Evolutionary conservation across 129 eudicot species (phyloP).

Genomic region (Tagetes patula): DNA sequence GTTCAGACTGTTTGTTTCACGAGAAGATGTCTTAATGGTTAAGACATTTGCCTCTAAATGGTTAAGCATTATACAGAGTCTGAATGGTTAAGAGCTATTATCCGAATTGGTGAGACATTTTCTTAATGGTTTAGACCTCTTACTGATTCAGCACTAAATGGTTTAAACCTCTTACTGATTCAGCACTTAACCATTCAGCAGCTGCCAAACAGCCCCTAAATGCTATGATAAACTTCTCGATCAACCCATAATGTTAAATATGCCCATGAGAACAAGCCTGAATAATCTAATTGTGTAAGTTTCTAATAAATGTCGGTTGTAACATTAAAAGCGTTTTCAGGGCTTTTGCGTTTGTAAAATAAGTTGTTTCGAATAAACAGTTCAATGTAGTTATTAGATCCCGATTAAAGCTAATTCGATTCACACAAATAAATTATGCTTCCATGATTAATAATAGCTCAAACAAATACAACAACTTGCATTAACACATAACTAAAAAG

Average conservation of each 20-base stretch:
- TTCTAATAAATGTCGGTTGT: neutral
- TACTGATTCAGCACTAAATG: too few species aligned
- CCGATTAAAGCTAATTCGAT: neutral
- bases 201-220: neutral
- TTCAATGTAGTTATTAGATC: neutral
- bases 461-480: conserved; percentile 12
- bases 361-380: neutral
- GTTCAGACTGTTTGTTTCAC: too few species aligned
- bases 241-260: conserved; percentile 10
- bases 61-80: too few species aligned
- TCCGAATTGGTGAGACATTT: too few species aligned
- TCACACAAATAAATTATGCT: neutral
- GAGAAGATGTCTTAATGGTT: too few species aligned
- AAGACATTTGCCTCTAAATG: too few species aligned
- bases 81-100: too few species aligned
- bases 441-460: neutral
- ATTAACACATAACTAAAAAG: conserved; percentile 7
- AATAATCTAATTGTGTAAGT: neutral
- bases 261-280: neutral
- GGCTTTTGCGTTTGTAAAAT: neutral
- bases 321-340: neutral
- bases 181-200: too few species aligned
- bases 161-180: too few species aligned
- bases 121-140: too few species aligned
- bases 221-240: neutral